Conservation (phyloP, 2,329 filamentous ascomycete species). For the Phialophora verrucosa region DNA sequence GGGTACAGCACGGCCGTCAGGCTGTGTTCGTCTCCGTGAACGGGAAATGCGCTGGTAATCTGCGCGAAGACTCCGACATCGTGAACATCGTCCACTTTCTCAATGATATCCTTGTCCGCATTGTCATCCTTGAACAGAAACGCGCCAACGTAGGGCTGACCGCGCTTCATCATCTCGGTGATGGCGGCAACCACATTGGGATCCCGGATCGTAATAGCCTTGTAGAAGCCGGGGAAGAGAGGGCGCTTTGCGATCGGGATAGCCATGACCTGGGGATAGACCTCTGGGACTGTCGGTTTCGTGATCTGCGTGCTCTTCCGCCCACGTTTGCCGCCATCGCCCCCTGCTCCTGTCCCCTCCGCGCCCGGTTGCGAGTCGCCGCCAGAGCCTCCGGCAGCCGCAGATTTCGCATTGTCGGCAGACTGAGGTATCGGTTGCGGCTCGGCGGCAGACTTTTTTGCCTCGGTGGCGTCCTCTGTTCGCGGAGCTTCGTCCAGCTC, state of each 20-base stretch:
- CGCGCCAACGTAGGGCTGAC: conserved; percentile 95
- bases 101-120: conserved; percentile 90
- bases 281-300: conserved; percentile 88
- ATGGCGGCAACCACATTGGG: conserved; percentile 90
- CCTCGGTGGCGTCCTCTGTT: conserved; percentile 44
- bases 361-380: conserved; percentile 53
- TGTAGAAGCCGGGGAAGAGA: conserved; percentile 97
- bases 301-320: conserved; percentile 73
- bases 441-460: conserved; percentile 57
- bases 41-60: conserved; percentile 93
- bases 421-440: conserved; percentile 50
- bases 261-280: conserved; percentile 96
- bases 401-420: conserved; percentile 53
- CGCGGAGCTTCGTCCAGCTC: conserved; percentile 45
- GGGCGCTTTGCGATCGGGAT: conserved; percentile 94
- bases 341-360: conserved; percentile 48
- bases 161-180: conserved; percentile 93
- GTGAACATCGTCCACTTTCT: conserved; percentile 87
- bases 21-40: conserved; percentile 80
- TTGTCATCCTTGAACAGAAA: conserved; percentile 97
- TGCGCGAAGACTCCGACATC: conserved; percentile 97
- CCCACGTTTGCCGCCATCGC: conserved; percentile 71
- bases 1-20: conserved; percentile 95
- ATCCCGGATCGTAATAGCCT: conserved; percentile 95
- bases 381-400: conserved; percentile 43